These are phyloP conservation scores for Alternaria conjuncta DNA, from an alignment of 2,329 filamentous ascomycete genomes.

Conservation along the genomic window DNA sequence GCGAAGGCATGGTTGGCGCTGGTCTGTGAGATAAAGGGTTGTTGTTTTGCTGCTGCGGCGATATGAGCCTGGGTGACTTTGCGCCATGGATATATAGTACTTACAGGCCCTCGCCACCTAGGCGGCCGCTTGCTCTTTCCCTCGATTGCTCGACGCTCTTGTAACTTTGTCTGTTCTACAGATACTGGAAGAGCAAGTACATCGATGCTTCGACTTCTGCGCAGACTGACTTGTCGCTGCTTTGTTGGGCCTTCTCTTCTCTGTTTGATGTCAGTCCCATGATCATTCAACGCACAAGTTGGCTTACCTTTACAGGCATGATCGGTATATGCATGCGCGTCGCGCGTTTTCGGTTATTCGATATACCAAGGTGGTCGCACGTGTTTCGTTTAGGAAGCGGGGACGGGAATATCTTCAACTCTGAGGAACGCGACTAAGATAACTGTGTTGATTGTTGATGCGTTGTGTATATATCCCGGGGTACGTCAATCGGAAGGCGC, in stretches of 20 bases:
- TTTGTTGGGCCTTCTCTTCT: slow-evolving; percentile 5
- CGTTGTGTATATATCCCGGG: slow-evolving; percentile 3
- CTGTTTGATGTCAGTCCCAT: background rate
- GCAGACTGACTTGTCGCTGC: slow-evolving; percentile 1
- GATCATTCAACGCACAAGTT: background rate
- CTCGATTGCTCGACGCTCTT: slow-evolving; percentile 1
- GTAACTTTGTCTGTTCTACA: background rate
- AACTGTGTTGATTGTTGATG: slow-evolving; percentile 9
- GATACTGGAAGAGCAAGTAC: background rate
- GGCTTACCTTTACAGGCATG: slow-evolving; percentile 13
- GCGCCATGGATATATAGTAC: background rate
- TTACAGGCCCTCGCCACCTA: slow-evolving; percentile 14
- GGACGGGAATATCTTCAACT: background rate
- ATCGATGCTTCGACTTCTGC: background rate
- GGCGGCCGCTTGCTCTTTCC: slow-evolving; percentile 8
- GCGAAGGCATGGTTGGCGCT: background rate
- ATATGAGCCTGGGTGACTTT: background rate
- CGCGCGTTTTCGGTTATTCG: background rate
- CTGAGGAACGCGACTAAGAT: background rate
- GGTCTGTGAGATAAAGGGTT: background rate
- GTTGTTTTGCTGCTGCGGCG: background rate
- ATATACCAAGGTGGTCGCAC: background rate
- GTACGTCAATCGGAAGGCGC: slow-evolving; percentile 10
- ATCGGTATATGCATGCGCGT: background rate
- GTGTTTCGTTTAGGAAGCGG: background rate